Evolutionary conservation across 2,329 filamentous ascomycete species (phyloP).

Genomic region (Penicillium occitanis): DNA sequence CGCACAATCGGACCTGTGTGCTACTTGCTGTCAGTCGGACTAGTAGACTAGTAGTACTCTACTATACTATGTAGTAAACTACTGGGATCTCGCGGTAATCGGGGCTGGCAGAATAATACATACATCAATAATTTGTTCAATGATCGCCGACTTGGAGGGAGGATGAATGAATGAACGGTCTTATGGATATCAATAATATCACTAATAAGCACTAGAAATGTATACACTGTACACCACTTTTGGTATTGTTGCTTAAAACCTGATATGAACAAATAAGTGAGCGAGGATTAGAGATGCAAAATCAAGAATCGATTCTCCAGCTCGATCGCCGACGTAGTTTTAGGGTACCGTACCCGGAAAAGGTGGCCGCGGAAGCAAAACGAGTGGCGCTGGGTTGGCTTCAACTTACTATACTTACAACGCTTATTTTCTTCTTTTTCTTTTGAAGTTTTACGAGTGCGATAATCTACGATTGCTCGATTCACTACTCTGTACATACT

Average conservation of each 20-base stretch:
- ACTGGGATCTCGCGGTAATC: background rate
- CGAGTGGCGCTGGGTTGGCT: slow-evolving; percentile 1
- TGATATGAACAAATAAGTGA: background rate
- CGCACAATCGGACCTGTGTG: background rate
- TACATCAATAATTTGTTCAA: background rate
- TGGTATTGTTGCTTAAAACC: background rate
- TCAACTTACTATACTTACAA: background rate
- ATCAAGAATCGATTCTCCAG: background rate
- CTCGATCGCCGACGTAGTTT: background rate
- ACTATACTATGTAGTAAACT: background rate
- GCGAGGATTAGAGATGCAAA: background rate
- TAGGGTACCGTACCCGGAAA: background rate
- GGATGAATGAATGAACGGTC: background rate
- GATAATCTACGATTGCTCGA: background rate
- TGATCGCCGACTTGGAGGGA: background rate
- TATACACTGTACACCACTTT: background rate
- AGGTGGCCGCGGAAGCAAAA: background rate
- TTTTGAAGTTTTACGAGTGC: background rate
- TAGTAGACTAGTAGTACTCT: no score
- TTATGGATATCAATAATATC: background rate
- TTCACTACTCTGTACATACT: background rate
- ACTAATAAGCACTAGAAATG: background rate
- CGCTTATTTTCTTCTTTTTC: background rate
- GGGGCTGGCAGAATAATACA: background rate
- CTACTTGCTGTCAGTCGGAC: background rate